phyloP scores from a whole-genome alignment of 371 early-diverging fungal genomes.

The Mortierella polycephala region DNA sequence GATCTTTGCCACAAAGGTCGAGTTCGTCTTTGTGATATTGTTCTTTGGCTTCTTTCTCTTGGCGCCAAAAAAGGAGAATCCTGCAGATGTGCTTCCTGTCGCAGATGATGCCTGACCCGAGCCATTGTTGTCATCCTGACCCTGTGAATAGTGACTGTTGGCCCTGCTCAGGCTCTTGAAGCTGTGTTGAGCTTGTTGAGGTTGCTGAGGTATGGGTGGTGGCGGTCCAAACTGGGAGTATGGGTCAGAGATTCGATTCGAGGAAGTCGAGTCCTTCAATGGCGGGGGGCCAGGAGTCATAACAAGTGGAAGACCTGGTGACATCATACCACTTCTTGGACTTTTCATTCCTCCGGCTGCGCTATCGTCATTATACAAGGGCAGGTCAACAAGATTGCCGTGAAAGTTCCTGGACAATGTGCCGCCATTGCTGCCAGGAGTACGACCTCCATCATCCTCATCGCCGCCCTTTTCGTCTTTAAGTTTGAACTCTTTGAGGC shows the following conservation, averaged over 20 bases:
- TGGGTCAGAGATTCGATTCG: conserved; percentile 29
- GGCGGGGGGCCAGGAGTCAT: conserved; percentile 38
- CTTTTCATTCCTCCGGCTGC: conserved; percentile 9
- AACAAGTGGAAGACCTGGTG: conserved; percentile 22
- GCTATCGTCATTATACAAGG: conserved; percentile 32
- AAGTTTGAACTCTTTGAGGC: conserved; percentile 56
- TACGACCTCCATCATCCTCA: conserved; percentile 8
- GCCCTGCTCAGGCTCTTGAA: conserved; percentile 33
- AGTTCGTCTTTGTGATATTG: conserved; percentile 71
- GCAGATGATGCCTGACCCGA: conserved; percentile 11
- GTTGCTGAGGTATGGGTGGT: conserved; percentile 25
- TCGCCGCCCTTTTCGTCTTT: conserved; percentile 29
- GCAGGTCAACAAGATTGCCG: conserved; percentile 40
- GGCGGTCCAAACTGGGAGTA: conserved; percentile 39
- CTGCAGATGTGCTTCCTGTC: conserved; percentile 25
- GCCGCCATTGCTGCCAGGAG: conserved; percentile 1
- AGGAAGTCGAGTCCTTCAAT: conserved; percentile 34
- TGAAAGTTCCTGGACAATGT: conserved; percentile 35
- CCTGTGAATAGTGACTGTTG: conserved; percentile 26
- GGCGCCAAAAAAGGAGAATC: conserved; percentile 51
- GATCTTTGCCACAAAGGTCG: conserved; percentile 85
- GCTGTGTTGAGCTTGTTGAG: conserved; percentile 13
- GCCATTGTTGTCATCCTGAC: conserved; percentile 13
- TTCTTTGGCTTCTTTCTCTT: conserved; percentile 64
- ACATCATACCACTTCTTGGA: conserved; percentile 32